Evolutionary conservation across 257 asterid species (phyloP).

Genomic region (Nicotiana benthamiana): DNA sequence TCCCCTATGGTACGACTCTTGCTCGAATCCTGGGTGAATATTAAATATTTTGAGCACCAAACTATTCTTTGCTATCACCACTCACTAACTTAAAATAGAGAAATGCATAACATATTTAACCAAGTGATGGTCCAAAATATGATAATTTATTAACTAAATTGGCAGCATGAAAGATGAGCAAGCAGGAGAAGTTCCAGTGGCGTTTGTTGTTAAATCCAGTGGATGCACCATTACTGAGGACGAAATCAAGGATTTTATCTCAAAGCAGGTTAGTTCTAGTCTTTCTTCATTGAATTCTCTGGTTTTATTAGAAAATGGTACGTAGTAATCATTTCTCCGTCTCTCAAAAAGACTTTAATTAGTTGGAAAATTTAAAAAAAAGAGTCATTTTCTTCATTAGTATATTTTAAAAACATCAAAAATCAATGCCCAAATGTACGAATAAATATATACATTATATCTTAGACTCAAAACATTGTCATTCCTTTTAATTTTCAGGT

Average conservation of each 20-base stretch:
- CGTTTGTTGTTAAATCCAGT: constrained; percentile 58
- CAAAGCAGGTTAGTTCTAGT: constrained; percentile 41
- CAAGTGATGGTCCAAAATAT: background rate
- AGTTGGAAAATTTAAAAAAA: background rate
- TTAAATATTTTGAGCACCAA: too few relatives aligned
- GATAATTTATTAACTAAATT: background rate
- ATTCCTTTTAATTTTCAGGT: constrained; percentile 37
- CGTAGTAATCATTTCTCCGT: background rate
- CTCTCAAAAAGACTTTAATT: background rate
- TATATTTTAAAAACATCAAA: too few relatives aligned
- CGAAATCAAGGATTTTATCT: constrained; percentile 61
- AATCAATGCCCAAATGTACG: background rate
- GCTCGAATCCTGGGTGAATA: too few relatives aligned
- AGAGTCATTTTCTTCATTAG: too few relatives aligned
- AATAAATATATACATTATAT: too few relatives aligned
- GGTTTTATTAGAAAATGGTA: background rate
- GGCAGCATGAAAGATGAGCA: constrained; percentile 70
- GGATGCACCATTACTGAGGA: constrained; percentile 53
- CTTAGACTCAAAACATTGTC: background rate
- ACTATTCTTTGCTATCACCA: too few relatives aligned
- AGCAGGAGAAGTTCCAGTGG: constrained; percentile 94
- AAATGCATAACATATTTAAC: too few relatives aligned
- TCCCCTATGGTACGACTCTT: too few relatives aligned
- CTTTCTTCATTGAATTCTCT: background rate
- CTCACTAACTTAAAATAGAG: too few relatives aligned